These are phyloP conservation scores for Achaetomium macrosporum DNA, from an alignment of 2,329 filamentous ascomycete genomes.

Conservation along the genomic window DNA sequence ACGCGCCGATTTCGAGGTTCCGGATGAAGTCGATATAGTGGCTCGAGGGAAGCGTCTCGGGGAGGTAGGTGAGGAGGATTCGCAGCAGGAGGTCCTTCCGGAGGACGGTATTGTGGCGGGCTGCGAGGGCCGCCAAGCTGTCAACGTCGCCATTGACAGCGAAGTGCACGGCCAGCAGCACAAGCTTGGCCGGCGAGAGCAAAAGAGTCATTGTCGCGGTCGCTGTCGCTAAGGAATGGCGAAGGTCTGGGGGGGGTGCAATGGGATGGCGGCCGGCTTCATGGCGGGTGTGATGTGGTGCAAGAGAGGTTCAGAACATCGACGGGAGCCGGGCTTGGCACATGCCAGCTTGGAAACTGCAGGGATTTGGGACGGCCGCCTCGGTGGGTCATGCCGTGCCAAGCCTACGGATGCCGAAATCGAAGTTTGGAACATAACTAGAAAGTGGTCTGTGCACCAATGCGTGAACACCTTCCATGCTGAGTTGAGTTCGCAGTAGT, in stretches of 20 bases:
- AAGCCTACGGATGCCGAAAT: not conserved
- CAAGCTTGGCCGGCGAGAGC: slow-evolving; percentile 60
- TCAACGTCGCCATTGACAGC: slow-evolving; percentile 60
- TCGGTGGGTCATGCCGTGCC: not conserved
- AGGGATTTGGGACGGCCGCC: not conserved
- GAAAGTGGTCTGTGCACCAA: no score
- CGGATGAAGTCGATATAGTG: slow-evolving; percentile 57
- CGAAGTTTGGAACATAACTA: no score
- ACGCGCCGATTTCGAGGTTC: slow-evolving; percentile 47
- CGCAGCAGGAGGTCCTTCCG: slow-evolving; percentile 61
- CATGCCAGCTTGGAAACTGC: not conserved
- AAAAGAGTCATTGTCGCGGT: slow-evolving; percentile 29
- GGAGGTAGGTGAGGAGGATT: slow-evolving; percentile 70
- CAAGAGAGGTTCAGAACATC: not conserved
- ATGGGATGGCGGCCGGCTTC: slow-evolving; percentile 2
- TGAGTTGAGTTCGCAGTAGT: no score
- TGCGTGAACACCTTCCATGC: no score
- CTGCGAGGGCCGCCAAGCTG: slow-evolving; percentile 54
- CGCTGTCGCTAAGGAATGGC: not conserved
- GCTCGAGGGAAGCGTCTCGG: slow-evolving; percentile 61
- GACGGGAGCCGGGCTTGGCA: not conserved
- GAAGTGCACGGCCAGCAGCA: slow-evolving; percentile 67
- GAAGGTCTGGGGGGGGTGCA: slow-evolving; percentile 1
- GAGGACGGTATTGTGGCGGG: slow-evolving; percentile 52
- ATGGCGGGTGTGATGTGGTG: slow-evolving; percentile 10